phyloP scores from a whole-genome alignment of 768 basidiomycete species.

The Obba rivulosa region DNA sequence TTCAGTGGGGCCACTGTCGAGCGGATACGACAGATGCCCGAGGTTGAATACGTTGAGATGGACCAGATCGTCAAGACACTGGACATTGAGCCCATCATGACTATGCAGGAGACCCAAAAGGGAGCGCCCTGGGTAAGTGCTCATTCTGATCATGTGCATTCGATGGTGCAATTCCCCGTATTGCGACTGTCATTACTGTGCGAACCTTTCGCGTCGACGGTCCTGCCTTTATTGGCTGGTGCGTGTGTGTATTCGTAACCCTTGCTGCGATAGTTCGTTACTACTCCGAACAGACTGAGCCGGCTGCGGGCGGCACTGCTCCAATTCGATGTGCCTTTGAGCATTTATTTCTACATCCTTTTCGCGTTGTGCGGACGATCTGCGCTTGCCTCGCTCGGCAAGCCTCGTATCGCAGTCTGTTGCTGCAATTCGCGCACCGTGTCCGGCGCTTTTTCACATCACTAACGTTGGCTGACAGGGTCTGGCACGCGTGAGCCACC shows the following conservation, averaged over 20 bases:
- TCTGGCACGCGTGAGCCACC: slow-evolving; percentile 91
- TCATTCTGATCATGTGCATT: neutral
- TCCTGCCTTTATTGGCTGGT: neutral
- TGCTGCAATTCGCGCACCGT: neutral
- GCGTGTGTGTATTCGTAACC: too few relatives aligned
- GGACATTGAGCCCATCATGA: slow-evolving; percentile 29
- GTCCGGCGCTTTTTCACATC: neutral
- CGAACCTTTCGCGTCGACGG: neutral
- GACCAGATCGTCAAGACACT: slow-evolving; percentile 89
- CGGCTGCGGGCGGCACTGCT: too few relatives aligned
- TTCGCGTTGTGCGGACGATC: too few relatives aligned
- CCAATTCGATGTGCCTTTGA: too few relatives aligned
- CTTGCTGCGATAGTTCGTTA: too few relatives aligned
- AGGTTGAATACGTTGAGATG: slow-evolving; percentile 88
- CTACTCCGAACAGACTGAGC: too few relatives aligned
- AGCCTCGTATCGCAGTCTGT: neutral
- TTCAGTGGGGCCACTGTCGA: slow-evolving; percentile 70
- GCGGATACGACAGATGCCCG: slow-evolving; percentile 74
- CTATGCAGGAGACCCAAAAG: slow-evolving; percentile 39
- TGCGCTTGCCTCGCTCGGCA: too few relatives aligned
- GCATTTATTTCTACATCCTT: too few relatives aligned
- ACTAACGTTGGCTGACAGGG: slow-evolving; percentile 47
- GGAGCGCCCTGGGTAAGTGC: slow-evolving; percentile 81
- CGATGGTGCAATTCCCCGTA: too few relatives aligned
- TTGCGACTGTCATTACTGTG: neutral